Evolutionary conservation across 164 flowering plant species (phyloP).

Genomic region (Vitis cinerea): DNA sequence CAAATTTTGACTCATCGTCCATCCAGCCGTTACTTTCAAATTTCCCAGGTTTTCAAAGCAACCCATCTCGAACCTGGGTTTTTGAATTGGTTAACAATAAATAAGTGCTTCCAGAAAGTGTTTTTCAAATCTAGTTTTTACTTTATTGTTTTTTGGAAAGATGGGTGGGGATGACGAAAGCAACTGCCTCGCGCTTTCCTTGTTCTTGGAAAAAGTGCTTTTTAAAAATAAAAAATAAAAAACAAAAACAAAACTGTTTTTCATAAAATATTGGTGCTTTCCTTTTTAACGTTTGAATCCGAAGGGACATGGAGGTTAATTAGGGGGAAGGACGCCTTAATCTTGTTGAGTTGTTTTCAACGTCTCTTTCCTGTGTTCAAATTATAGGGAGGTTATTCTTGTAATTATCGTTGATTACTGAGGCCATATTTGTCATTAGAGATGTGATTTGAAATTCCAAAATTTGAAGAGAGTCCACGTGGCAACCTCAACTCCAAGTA

Average conservation of each 20-base stretch:
- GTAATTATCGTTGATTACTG: background rate
- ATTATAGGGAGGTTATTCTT: background rate
- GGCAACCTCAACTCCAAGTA: no score
- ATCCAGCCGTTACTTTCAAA: conserved; percentile 5
- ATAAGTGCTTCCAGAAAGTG: no score
- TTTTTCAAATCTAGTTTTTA: conserved; percentile 4
- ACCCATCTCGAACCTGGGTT: background rate
- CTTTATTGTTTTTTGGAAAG: no score
- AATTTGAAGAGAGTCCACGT: no score
- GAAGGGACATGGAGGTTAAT: conserved; percentile 14
- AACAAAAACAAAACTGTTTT: background rate
- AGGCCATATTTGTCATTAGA: background rate
- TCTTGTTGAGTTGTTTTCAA: conserved; percentile 9
- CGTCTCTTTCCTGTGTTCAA: conserved; percentile 9
- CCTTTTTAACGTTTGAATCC: conserved; percentile 18
- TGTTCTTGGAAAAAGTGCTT: conserved; percentile 8
- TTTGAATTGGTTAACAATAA: no score
- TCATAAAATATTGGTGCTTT: background rate
- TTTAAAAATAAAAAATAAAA: conserved; percentile 4
- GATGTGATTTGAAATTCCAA: background rate
- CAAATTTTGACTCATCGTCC: conserved; percentile 13
- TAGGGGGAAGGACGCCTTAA: conserved; percentile 4
- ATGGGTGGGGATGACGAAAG: conserved; percentile 15
- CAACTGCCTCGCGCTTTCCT: conserved; percentile 3
- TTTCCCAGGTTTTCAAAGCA: background rate